Base-by-base conservation (phyloP, 2,329 filamentous ascomycete genomes). In the Colletotrichum spinosum region DNA sequence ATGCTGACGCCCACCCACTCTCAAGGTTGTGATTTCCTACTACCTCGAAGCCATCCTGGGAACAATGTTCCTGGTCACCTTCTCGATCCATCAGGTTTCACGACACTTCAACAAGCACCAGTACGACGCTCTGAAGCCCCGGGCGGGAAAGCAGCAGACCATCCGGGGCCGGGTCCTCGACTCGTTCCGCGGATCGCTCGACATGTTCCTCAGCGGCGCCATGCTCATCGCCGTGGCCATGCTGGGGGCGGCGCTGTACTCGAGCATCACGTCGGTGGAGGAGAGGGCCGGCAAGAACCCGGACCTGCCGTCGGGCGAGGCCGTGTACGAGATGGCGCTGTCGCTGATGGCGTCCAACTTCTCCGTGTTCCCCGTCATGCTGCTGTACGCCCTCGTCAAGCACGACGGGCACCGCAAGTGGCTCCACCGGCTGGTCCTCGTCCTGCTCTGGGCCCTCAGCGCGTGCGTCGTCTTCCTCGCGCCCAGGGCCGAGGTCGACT, bases 191-290 rank as follows among this genome's bases (percentile, higher is more conserved):
- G 65, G 65, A 17, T 67, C 65, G 3, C 25, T 67, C 8, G 55
- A 67, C 52, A 64, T 65, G 56, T 67, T 67, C 6, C 38, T 67
- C 12, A 56, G 60, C 12, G 55, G 55, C 2, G 56, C 65, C 17
- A 67, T 64, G 56, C 35, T 67, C 33, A 65, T 67, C 25, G 49
- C 65, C 6, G 52, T 66, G n/a, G 55, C 65, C 25, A 67, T 67
- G 65, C 45, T 67, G 5, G 65, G 55, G 8, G 65, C 65, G 1
- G 65, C 65, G 1, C 51, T 67, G 4, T 67, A 65, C 38, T 41
- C 61, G 5, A 48, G 51, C 2, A 54, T 54, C 2, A 57, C 46
- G 3, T 52, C 25, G 11, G 37, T 25, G 10, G 8, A 53, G 35
- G 63, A 62, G 33, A 62, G 52, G 15, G 33, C 38, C 1, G 53